Evolutionary conservation across 495 filamentous ascomycete genomes (phyloP).

Genomic region (Penicillium egyptiacum): DNA sequence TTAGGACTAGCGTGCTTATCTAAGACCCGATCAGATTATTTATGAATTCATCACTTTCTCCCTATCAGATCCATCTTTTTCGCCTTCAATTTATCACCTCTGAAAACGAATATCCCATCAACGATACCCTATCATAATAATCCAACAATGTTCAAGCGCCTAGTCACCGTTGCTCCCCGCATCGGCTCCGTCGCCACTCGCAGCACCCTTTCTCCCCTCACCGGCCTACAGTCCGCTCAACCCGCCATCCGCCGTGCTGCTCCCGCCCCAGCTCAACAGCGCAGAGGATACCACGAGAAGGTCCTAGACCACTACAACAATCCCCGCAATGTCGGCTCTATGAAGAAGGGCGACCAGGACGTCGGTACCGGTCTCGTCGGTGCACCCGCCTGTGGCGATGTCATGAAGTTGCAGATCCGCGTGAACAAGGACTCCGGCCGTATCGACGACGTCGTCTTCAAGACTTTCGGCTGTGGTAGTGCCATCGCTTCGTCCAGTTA

Average conservation of each 20-base stretch:
- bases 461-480: slow-evolving; percentile 97
- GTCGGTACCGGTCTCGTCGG: slow-evolving; percentile 98
- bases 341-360: slow-evolving; percentile 79
- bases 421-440: slow-evolving; percentile 86
- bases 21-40: slow-evolving; percentile 34
- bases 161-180: slow-evolving; percentile 50
- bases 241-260: slow-evolving; percentile 31
- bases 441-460: slow-evolving; percentile 94
- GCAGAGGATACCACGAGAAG: slow-evolving; percentile 63
- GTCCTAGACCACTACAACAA: slow-evolving; percentile 93
- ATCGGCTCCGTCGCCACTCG: slow-evolving; percentile 47
- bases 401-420: slow-evolving; percentile 98
- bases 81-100: not conserved
- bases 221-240: slow-evolving; percentile 34
- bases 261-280: slow-evolving; percentile 33
- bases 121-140: not conserved
- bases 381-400: slow-evolving; percentile 85
- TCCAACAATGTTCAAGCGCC: slow-evolving; percentile 54
- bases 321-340: slow-evolving; percentile 91
- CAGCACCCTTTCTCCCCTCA: slow-evolving; percentile 43
- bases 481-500: slow-evolving; percentile 92
- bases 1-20: slow-evolving; percentile 26
- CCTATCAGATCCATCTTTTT: slow-evolving; percentile 31
- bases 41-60: slow-evolving; percentile 35
- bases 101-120: not conserved